A percentile compares a stretch with the other conserved stretches of the same genome.
These are phyloP conservation scores for Cercospora zeae-maydis DNA, from an alignment of 2,329 filamentous ascomycete genomes.

Conservation along the genomic window DNA sequence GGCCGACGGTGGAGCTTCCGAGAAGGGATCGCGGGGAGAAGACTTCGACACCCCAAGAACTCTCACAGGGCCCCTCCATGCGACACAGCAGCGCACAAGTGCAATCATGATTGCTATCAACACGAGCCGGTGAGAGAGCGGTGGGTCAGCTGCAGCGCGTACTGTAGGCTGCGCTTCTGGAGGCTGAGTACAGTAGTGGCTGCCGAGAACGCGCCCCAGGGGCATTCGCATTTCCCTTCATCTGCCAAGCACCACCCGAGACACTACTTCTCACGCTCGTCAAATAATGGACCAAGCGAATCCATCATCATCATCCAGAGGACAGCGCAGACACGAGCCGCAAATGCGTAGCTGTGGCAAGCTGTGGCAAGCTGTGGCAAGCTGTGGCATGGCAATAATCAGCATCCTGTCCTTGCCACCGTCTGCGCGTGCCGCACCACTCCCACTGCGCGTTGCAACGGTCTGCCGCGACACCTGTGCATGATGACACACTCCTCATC, in stretches of 20 bases:
- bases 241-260: slow-evolving; percentile 2
- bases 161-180: not conserved
- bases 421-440: not conserved
- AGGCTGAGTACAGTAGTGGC: not conserved
- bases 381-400: not conserved
- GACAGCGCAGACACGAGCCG: not conserved
- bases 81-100: not conserved
- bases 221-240: not conserved
- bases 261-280: not conserved
- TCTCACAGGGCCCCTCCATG: too few relatives aligned
- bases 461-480: not conserved
- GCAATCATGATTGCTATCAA: slow-evolving; percentile 7
- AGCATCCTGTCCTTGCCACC: not conserved
- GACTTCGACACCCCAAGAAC: not conserved
- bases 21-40: not conserved
- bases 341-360: not conserved
- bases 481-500: not conserved
- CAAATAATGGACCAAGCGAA: not conserved
- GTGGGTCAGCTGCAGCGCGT: not conserved
- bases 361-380: not conserved
- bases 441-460: not conserved
- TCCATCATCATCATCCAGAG: not conserved
- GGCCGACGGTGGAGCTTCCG: not conserved
- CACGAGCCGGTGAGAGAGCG: too few relatives aligned
- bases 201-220: not conserved